Evolutionary conservation across 441 rosid species (phyloP).

Genomic region (Jatropha multifida): DNA sequence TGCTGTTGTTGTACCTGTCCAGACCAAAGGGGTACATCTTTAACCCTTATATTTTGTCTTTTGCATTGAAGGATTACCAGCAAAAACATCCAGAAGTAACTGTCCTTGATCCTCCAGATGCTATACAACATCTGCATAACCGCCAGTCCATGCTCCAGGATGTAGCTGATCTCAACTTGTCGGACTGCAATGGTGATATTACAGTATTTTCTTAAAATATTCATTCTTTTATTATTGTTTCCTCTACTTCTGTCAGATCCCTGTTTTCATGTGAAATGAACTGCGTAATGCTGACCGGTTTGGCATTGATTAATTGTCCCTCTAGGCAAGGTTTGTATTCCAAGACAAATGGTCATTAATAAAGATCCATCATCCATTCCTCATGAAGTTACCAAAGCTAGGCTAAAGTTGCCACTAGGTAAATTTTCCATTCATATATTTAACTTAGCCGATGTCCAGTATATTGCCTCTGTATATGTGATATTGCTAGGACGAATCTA

Average conservation of each 20-base stretch:
- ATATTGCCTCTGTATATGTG: neutral
- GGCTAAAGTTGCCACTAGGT: conserved; percentile 88
- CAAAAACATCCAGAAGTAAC: conserved; percentile 71
- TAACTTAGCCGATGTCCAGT: neutral
- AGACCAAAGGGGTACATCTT: neutral
- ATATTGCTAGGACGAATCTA: neutral
- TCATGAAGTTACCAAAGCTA: conserved; percentile 60
- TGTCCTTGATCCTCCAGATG: conserved; percentile 82
- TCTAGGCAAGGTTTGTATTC: conserved; percentile 72
- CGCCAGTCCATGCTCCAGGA: conserved; percentile 92
- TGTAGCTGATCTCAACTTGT: conserved; percentile 65
- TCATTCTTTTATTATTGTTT: neutral
- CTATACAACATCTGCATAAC: conserved; percentile 62
- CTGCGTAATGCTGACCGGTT: conserved; percentile 1
- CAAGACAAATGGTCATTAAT: conserved; percentile 73
- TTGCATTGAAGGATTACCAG: conserved; percentile 58
- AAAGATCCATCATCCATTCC: conserved; percentile 67
- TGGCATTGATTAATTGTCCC: conserved; percentile 19
- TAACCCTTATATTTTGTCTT: conserved; percentile 15
- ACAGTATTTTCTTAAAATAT: neutral
- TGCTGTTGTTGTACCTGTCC: too few species aligned
- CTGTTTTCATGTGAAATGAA: neutral
- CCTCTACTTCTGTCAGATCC: neutral
- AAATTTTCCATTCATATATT: conserved; percentile 17
- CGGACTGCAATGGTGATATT: conserved; percentile 52